Percentiles rank a stretch among this genome's conserved stretches.
phyloP scores from a whole-genome alignment of 306 rosid species.

The Castanea mollissima region DNA sequence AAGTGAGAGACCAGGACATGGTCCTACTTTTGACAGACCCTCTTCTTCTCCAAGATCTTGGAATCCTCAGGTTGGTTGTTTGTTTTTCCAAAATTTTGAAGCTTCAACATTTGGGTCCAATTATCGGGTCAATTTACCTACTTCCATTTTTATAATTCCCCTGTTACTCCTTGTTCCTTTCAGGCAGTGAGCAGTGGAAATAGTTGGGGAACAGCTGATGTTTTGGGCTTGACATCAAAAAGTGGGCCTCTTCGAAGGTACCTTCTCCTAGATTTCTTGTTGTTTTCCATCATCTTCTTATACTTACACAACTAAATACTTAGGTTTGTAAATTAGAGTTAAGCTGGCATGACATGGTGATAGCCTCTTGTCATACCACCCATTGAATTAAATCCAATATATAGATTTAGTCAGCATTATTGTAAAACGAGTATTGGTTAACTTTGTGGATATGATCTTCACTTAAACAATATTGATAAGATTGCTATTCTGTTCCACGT shows the following conservation, averaged over 20 bases:
- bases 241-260: conserved; percentile 63
- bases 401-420: background rate
- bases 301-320: background rate
- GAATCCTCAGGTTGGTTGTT: conserved; percentile 54
- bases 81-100: conserved; percentile 8
- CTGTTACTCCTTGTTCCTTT: conserved; percentile 23
- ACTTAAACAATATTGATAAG: background rate
- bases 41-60: conserved; percentile 80
- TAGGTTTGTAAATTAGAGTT: background rate
- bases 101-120: conserved; percentile 3
- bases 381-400: background rate
- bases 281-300: background rate
- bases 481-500: background rate
- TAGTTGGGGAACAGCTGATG: conserved; percentile 52
- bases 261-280: background rate
- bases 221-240: conserved; percentile 46
- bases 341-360: background rate
- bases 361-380: background rate
- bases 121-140: background rate
- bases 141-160: background rate
- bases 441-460: background rate
- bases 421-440: background rate
- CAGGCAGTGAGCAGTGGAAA: conserved; percentile 61
- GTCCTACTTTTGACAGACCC: conserved; percentile 47
- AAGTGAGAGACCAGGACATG: conserved; percentile 38